phyloP scores from a whole-genome alignment of 805 yeast species.

The Lipomyces orientalis region DNA sequence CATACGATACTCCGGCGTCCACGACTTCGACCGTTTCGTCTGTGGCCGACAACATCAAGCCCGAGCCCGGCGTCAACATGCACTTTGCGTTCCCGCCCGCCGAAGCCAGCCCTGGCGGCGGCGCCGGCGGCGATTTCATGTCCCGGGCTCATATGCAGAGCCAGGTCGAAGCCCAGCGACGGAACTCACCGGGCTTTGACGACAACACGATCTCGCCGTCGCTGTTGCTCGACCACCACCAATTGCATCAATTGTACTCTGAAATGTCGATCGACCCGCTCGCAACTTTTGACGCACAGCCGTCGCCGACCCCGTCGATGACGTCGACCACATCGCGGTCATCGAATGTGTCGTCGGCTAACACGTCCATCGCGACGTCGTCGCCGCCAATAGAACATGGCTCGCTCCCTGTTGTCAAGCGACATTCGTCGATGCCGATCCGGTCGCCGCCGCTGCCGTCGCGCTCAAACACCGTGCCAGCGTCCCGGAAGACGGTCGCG shows the following conservation, averaged over 20 bases:
- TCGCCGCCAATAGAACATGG: slow-evolving; percentile 1
- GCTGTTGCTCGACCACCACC: background rate
- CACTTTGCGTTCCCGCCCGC: slow-evolving; percentile 24
- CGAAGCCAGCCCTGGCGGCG: background rate
- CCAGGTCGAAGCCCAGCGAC: slow-evolving; percentile 16
- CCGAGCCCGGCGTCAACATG: slow-evolving; percentile 26
- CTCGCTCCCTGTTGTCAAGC: background rate
- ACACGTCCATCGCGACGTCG: background rate
- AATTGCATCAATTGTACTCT: background rate
- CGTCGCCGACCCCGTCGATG: slow-evolving; percentile 30
- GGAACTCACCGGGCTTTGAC: background rate
- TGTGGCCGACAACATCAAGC: slow-evolving; percentile 3
- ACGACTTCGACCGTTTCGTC: slow-evolving; percentile 18
- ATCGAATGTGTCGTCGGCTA: slow-evolving; percentile 16
- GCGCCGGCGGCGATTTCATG: slow-evolving; percentile 12
- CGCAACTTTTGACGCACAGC: slow-evolving; percentile 10
- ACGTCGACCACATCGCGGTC: slow-evolving; percentile 29
- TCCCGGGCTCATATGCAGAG: slow-evolving; percentile 23
- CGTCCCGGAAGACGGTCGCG: slow-evolving; percentile 7
- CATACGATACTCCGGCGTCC: slow-evolving; percentile 29
- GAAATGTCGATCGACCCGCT: slow-evolving; percentile 4
- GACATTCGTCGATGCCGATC: slow-evolving; percentile 8
- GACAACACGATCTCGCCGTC: slow-evolving; percentile 4
- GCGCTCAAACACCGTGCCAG: background rate
- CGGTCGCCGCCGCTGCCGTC: background rate